Evolutionary conservation across 768 basidiomycete genomes (phyloP).

Genomic region (Asterophora parasitica): DNA sequence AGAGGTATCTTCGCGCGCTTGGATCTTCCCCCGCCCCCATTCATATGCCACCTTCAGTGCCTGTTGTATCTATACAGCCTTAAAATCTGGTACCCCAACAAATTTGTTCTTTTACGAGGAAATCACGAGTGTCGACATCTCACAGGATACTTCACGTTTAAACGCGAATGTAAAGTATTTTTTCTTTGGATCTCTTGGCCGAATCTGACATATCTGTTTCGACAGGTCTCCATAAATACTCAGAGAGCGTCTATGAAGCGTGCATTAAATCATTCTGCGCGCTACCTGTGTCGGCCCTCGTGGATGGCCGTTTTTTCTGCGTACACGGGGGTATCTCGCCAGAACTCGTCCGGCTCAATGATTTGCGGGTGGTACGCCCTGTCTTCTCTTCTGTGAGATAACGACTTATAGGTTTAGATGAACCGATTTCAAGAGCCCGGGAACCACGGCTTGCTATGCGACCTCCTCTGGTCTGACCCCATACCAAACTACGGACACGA

Average conservation of each 20-base stretch:
- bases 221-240: slow-evolving; percentile 88
- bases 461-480: slow-evolving; percentile 96
- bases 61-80: slow-evolving; percentile 89
- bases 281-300: slow-evolving; percentile 84
- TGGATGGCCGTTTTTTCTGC: slow-evolving; percentile 95
- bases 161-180: slow-evolving; percentile 76
- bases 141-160: slow-evolving; percentile 98
- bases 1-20: slow-evolving; percentile 32
- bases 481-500: slow-evolving; percentile 86
- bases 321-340: slow-evolving; percentile 97
- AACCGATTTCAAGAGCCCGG: slow-evolving; percentile 94
- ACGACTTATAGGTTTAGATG: slow-evolving; percentile 44
- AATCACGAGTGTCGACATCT: slow-evolving; percentile 98
- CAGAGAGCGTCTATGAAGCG: slow-evolving; percentile 80
- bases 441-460: slow-evolving; percentile 86
- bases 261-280: slow-evolving; percentile 88
- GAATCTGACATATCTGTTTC: not conserved
- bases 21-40: not conserved
- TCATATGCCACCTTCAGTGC: slow-evolving; percentile 47
- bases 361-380: slow-evolving; percentile 55
- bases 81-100: slow-evolving; percentile 86
- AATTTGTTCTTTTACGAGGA: slow-evolving; percentile 80
- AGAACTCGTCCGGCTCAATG: slow-evolving; percentile 72
- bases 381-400: slow-evolving; percentile 6
- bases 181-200: too few species aligned